phyloP scores from a whole-genome alignment of 78 protist genomes.

The Dictyostelium firmibasis region DNA sequence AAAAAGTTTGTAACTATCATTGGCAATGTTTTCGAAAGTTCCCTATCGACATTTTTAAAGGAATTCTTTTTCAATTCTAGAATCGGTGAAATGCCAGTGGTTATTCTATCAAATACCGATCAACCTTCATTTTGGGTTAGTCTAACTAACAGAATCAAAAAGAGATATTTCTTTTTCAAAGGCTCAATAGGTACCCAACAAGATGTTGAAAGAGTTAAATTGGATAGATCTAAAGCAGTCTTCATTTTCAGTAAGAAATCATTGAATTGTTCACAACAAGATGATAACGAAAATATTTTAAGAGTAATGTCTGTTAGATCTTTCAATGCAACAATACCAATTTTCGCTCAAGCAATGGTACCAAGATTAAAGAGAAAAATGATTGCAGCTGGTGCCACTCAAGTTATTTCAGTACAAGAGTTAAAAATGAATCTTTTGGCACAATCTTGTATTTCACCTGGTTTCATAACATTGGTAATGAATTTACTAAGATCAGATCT shows the following conservation, averaged over 20 bases:
- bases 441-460: constrained; percentile 70
- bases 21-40: constrained; percentile 53
- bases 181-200: constrained; percentile 33
- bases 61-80: constrained; percentile 54
- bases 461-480: constrained; percentile 49
- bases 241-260: constrained; percentile 53
- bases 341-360: constrained; percentile 58
- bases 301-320: constrained; percentile 50
- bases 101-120: not conserved
- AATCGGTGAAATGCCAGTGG: constrained; percentile 31
- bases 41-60: constrained; percentile 9
- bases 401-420: constrained; percentile 58
- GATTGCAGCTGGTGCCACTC: constrained; percentile 64
- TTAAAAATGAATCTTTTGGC: constrained; percentile 68
- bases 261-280: not conserved
- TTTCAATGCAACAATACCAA: constrained; percentile 14
- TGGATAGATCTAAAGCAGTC: constrained; percentile 12
- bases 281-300: constrained; percentile 58
- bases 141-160: constrained; percentile 1
- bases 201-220: constrained; percentile 39
- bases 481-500: constrained; percentile 68
- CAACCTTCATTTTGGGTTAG: constrained; percentile 25
- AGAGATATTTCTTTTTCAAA: not conserved
- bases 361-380: constrained; percentile 14
- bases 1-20: constrained; percentile 17